Base-by-base conservation (phyloP, 331 rosid species). In the Ulmus americana region DNA sequence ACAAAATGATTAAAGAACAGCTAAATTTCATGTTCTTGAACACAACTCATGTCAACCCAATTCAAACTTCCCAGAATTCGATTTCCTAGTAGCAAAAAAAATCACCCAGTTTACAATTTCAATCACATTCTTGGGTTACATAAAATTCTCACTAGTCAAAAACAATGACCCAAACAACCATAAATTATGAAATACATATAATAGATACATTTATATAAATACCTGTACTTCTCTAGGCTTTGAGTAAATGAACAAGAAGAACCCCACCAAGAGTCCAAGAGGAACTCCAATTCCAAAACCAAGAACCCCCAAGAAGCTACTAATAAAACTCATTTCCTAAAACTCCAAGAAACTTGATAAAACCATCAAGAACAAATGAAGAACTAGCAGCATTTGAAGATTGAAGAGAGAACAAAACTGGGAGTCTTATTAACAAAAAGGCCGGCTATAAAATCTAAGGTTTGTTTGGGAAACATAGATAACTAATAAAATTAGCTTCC, bases 251-350 rank as follows among this genome's bases (percentile, higher is more conserved):
- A 92, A 89, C 55, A 89, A 69, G 64, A 79, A 85, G 80, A 94
- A 94, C 1, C 95, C 97, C 8, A 82, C 73, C 58, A 94, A 52
- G 61, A 94, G 80, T 6, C 98, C 98, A 50, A 90, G 57, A 76
- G 95, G 91, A 51, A 94, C 75, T 76, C 99, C 97, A 58, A 94
- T 43, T 58, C 74, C 71, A 68, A 90, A 84, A 67, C 99, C 99
- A 56, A 94, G 0, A 54, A 89, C 60, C 41, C 85, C 91, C 6
- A 89, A 61, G 20, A 89, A 65, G 74, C 74, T 89, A 56, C 84
- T 67, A 6, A 89, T 10, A 39, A 92, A 79, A 12, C 95, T 91
- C 97, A 92, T 88, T 53, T 77, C 58, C 45, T 22, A 22, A 65
- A 9, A 53, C 39, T 18, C 64, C 44, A 16, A 74, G 61, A 58